Evolutionary conservation across 257 asterid genomes (phyloP).

Genomic region (Catharanthus roseus): DNA sequence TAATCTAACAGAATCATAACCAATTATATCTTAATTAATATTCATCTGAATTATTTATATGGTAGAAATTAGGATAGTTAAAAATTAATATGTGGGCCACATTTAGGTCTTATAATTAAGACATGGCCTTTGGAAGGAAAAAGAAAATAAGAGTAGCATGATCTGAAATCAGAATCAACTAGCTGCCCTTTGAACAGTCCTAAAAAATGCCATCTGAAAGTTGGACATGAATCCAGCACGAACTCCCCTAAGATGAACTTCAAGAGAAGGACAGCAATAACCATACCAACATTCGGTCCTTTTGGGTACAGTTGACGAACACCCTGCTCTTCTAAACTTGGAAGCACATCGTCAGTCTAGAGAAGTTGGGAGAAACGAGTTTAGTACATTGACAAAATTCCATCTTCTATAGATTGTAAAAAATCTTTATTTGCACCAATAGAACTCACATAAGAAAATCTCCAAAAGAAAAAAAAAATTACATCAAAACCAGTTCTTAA

Average conservation of each 20-base stretch:
- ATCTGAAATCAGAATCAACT: not conserved
- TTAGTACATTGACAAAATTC: not conserved
- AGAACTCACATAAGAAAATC: no score
- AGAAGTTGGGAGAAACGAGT: constrained; percentile 18
- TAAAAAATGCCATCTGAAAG: not conserved
- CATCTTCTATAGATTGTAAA: not conserved
- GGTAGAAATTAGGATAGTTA: no score
- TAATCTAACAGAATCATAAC: no score
- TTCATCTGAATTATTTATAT: no score
- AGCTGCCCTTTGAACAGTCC: not conserved
- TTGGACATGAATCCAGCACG: not conserved
- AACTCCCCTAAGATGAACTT: not conserved
- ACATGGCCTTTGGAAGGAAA: no score
- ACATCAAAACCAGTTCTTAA: no score
- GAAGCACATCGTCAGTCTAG: constrained; percentile 91
- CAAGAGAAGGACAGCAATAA: not conserved
- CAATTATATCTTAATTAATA: no score
- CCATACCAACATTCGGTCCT: constrained; percentile 76
- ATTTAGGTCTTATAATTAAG: no score
- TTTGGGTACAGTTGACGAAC: constrained; percentile 88
- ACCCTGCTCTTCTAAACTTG: constrained; percentile 93
- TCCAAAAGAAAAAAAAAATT: no score
- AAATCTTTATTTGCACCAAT: not conserved
- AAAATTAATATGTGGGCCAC: no score
- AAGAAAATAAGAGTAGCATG: no score